phyloP scores from a whole-genome alignment of 192 early-diverging fungal genomes.

The Phlyctochytrium arcticum region DNA sequence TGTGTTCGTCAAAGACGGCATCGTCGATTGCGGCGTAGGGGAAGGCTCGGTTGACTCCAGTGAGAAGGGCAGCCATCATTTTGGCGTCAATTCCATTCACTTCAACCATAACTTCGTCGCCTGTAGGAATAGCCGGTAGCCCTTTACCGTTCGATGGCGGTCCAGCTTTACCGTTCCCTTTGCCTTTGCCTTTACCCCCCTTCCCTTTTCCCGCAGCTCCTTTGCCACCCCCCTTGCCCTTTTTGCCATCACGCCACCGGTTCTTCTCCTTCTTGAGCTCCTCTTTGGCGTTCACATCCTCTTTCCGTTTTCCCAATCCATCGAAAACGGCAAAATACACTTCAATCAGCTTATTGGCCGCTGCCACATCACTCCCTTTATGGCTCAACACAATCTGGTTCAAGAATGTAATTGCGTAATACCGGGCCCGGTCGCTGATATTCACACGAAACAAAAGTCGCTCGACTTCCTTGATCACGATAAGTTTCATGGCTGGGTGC shows the following conservation, averaged over 20 bases:
- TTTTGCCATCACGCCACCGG: constrained; percentile 31
- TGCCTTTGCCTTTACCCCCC: constrained; percentile 5
- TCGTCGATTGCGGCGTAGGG: constrained; percentile 84
- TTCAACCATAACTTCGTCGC: constrained; percentile 13
- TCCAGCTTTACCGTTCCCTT: constrained; percentile 14
- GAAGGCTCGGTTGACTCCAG: constrained; percentile 93
- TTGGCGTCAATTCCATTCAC: constrained; percentile 67
- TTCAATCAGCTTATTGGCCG: constrained; percentile 81
- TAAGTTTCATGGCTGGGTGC: constrained; percentile 82
- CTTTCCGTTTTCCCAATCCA: constrained; percentile 58
- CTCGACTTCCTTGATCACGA: constrained; percentile 84
- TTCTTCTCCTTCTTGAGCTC: constrained; percentile 32
- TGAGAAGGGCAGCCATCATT: constrained; percentile 85
- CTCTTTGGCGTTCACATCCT: constrained; percentile 36
- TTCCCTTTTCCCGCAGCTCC: constrained; percentile 1
- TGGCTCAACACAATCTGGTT: constrained; percentile 84
- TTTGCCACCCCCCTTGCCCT: constrained; percentile 8
- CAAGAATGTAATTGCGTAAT: constrained; percentile 86
- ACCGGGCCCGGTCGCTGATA: constrained; percentile 71
- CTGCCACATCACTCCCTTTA: constrained; percentile 57
- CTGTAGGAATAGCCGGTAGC: background rate
- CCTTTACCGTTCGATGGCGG: constrained; percentile 9
- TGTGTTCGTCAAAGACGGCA: constrained; percentile 73
- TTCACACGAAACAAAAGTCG: constrained; percentile 76
- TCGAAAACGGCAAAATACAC: constrained; percentile 92